Evolutionary conservation across 2,329 filamentous ascomycete species (phyloP).

Genomic region (Paramyrothecium roridum): DNA sequence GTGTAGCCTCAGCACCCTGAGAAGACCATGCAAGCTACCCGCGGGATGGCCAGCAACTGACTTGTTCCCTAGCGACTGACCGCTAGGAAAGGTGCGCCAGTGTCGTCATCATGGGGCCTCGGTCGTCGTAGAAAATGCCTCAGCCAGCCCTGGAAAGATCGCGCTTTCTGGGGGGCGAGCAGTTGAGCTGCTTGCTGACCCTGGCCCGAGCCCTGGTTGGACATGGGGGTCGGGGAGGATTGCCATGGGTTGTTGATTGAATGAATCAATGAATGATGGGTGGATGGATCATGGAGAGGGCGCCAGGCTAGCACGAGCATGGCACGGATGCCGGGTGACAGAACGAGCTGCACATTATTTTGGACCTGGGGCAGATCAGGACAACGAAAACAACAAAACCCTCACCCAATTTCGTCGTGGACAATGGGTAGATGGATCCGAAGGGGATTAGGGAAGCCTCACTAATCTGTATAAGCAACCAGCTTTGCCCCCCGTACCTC

Average conservation of each 20-base stretch:
- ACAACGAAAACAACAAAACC: neutral
- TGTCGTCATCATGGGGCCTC: slow-evolving; percentile 7
- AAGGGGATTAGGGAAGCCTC: neutral
- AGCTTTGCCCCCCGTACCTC: neutral
- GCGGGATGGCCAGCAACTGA: neutral
- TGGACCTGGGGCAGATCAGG: neutral
- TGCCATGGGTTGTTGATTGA: neutral
- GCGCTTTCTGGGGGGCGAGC: neutral
- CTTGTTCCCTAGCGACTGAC: neutral
- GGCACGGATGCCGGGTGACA: neutral
- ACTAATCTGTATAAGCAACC: neutral
- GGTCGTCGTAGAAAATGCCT: slow-evolving; percentile 10
- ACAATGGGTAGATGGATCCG: neutral
- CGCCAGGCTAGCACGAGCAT: neutral
- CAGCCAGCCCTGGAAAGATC: slow-evolving; percentile 4
- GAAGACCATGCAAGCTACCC: neutral
- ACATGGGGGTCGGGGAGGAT: neutral
- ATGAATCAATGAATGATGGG: neutral
- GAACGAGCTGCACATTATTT: neutral
- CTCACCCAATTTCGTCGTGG: neutral
- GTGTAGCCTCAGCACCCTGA: too few species aligned
- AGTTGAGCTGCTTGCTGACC: neutral
- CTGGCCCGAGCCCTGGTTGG: neutral
- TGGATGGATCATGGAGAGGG: slow-evolving; percentile 1
- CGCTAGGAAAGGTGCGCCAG: neutral